A percentile compares a stretch with the other conserved stretches of the same genome.
These are phyloP conservation scores for Phytophthora crassamura DNA, from an alignment of 352 stramenopile species.

Conservation along the genomic window DNA sequence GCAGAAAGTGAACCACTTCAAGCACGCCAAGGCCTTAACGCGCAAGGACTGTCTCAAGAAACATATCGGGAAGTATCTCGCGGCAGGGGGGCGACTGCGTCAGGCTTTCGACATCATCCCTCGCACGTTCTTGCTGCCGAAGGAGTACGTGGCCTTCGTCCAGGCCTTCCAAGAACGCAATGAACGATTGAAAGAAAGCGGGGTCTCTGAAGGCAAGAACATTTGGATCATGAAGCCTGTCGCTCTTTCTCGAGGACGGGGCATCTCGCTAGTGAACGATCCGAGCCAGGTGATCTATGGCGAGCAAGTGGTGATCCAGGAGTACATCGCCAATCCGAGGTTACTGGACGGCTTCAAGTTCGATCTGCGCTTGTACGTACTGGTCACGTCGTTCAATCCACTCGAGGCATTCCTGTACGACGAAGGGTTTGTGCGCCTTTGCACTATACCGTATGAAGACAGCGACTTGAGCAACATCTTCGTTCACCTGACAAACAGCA, in stretches of 20 bases:
- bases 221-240: conserved; percentile 97
- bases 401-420: conserved; percentile 95
- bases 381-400: conserved; percentile 94
- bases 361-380: conserved; percentile 93
- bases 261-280: conserved; percentile 93
- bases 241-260: conserved; percentile 89
- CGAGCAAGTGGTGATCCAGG: conserved; percentile 89
- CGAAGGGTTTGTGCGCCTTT: conserved; percentile 93
- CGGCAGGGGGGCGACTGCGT: conserved; percentile 53
- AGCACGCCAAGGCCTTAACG: conserved; percentile 89
- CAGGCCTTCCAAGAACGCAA: conserved; percentile 78
- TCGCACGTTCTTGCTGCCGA: conserved; percentile 92
- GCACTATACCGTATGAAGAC: conserved; percentile 83
- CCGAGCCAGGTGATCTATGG: conserved; percentile 90
- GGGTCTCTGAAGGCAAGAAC: conserved; percentile 54
- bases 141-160: conserved; percentile 93
- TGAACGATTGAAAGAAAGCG: conserved; percentile 20
- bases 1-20: conserved; percentile 97
- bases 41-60: conserved; percentile 95
- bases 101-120: conserved; percentile 92
- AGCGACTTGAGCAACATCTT: conserved; percentile 83
- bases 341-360: conserved; percentile 93
- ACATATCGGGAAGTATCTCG: conserved; percentile 73
- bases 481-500: conserved; percentile 96
- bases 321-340: conserved; percentile 91